Percentiles rank a stretch among this genome's conserved stretches.
phyloP scores from a whole-genome alignment of 441 rosid species.

The Pelargonium citronellum region DNA sequence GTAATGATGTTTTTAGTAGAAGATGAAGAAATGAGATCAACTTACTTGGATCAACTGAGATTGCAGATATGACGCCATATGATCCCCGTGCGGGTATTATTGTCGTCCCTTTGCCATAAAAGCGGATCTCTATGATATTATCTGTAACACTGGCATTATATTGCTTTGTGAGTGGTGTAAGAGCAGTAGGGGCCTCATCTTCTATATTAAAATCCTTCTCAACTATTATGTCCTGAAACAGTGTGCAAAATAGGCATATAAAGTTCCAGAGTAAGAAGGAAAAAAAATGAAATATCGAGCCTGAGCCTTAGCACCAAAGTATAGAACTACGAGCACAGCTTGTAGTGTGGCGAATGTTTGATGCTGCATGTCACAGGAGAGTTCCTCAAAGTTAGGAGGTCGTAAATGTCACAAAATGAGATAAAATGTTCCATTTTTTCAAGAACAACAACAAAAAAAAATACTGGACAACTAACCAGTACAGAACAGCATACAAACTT shows the following conservation, averaged over 20 bases:
- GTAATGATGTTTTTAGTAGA: not conserved
- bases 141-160: constrained; percentile 28
- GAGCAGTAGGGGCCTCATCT: constrained; percentile 35
- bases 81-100: constrained; percentile 51
- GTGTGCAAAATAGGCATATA: constrained; percentile 39
- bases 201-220: constrained; percentile 39
- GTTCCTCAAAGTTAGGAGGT: no score
- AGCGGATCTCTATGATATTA: constrained; percentile 48
- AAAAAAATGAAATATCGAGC: constrained; percentile 7
- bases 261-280: constrained; percentile 36
- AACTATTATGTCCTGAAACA: constrained; percentile 31
- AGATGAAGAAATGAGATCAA: not conserved
- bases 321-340: no score
- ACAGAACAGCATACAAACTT: no score
- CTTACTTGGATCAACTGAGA: constrained; percentile 53
- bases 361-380: no score
- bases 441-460: no score
- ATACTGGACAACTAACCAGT: no score
- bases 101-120: constrained; percentile 67
- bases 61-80: constrained; percentile 68
- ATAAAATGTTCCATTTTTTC: no score
- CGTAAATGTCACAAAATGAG: no score
- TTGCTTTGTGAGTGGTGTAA: constrained; percentile 24
- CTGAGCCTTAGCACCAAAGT: no score
- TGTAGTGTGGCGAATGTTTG: no score